These are phyloP conservation scores for Fusarium sp. DNA, from an alignment of 2,329 filamentous ascomycete genomes.

Conservation along the genomic window DNA sequence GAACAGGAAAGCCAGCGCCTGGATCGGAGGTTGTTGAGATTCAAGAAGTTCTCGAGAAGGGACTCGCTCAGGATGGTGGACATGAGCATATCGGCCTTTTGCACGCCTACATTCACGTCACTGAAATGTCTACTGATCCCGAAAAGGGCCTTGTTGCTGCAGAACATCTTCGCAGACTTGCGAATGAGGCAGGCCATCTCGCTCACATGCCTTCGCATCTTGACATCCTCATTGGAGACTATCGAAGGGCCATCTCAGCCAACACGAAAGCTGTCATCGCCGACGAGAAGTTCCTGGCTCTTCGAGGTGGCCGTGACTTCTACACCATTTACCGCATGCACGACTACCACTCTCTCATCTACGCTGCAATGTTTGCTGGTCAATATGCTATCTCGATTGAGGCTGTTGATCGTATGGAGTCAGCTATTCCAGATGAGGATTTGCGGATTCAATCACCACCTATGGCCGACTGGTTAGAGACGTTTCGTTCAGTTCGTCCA, in stretches of 20 bases:
- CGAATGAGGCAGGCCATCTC: constrained; percentile 75
- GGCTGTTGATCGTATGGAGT: constrained; percentile 67
- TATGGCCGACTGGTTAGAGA: constrained; percentile 81
- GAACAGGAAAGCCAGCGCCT: constrained; percentile 47
- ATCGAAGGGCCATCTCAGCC: constrained; percentile 66
- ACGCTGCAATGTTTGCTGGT: constrained; percentile 80
- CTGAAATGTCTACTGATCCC: constrained; percentile 76
- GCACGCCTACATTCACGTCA: constrained; percentile 81
- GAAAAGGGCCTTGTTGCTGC: constrained; percentile 69
- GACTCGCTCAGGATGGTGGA: constrained; percentile 57
- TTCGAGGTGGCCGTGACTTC: constrained; percentile 71
- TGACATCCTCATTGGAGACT: constrained; percentile 77
- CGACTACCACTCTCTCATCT: constrained; percentile 77
- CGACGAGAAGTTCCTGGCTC: constrained; percentile 71
- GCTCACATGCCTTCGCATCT: constrained; percentile 80
- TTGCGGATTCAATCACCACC: constrained; percentile 64
- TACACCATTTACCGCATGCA: constrained; percentile 80
- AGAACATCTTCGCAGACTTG: constrained; percentile 70
- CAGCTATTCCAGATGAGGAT: constrained; percentile 65
- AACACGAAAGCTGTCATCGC: constrained; percentile 73
- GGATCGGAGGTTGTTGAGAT: constrained; percentile 50
- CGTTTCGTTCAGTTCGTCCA: constrained; percentile 70
- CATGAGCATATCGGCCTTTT: constrained; percentile 74
- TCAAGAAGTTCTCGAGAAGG: constrained; percentile 54
- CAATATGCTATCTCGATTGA: constrained; percentile 69